Percentiles rank a stretch among this genome's conserved stretches.
These are phyloP conservation scores for Dendrobium chrysotoxum DNA, from an alignment of 106 monocot genomes.

Conservation along the genomic window DNA sequence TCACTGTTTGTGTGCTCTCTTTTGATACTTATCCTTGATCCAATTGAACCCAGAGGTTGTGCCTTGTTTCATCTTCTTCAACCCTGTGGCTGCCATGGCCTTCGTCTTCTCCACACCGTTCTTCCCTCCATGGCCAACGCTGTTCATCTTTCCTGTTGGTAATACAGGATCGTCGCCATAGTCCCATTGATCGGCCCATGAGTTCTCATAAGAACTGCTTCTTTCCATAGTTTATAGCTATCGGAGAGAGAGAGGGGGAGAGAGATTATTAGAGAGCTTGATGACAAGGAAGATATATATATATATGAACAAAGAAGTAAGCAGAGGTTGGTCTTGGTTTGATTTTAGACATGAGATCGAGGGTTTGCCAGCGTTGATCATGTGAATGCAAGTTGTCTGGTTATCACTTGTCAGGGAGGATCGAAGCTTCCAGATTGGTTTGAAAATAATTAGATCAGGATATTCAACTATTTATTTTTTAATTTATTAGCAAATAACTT, in stretches of 20 bases:
- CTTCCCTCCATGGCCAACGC: slow-evolving; percentile 5
- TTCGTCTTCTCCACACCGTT: slow-evolving; percentile 35
- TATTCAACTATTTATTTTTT: too few relatives aligned
- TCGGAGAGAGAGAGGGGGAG: too few relatives aligned
- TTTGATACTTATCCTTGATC: slow-evolving; percentile 80
- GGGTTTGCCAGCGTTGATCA: neutral
- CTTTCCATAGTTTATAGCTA: slow-evolving; percentile 27
- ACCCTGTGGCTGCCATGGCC: slow-evolving; percentile 26
- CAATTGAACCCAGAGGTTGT: slow-evolving; percentile 53
- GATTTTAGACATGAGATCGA: too few relatives aligned
- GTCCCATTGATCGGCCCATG: slow-evolving; percentile 99
- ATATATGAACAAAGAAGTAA: neutral
- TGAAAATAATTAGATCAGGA: too few relatives aligned
- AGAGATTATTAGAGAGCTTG: neutral
- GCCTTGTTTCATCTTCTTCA: slow-evolving; percentile 64
- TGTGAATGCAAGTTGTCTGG: too few relatives aligned
- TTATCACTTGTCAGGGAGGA: too few relatives aligned
- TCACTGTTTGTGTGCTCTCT: slow-evolving; percentile 1
- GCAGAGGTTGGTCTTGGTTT: neutral
- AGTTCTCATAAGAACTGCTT: slow-evolving; percentile 41
- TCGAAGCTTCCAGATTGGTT: too few relatives aligned
- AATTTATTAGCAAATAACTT: too few relatives aligned
- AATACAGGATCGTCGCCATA: slow-evolving; percentile 28
- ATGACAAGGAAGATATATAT: neutral
- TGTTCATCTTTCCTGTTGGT: slow-evolving; percentile 7